phyloP scores from a whole-genome alignment of 192 early-diverging fungal species.

The Backusella liffmaniae region DNA sequence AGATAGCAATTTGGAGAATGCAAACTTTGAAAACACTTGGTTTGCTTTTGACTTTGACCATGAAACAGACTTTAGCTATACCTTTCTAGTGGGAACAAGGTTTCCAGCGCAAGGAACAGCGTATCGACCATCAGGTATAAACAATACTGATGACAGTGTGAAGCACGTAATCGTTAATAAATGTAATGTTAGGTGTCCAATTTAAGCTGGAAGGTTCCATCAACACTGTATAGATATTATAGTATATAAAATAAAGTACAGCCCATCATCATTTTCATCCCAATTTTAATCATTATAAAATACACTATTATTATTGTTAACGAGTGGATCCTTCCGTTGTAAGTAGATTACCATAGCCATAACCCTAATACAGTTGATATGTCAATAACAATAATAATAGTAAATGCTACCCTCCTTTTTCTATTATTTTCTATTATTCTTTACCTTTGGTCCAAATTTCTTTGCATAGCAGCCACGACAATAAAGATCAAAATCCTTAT shows the following conservation, averaged over 20 bases:
- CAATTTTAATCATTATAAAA: too few species aligned
- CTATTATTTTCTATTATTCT: background rate
- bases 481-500: constrained; percentile 46
- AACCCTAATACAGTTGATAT: constrained; percentile 1
- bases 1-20: constrained; percentile 12
- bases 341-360: constrained; percentile 29
- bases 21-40: background rate
- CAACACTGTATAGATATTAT: background rate
- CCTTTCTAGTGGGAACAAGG: background rate
- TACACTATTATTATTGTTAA: background rate
- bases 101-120: constrained; percentile 5
- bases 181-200: background rate
- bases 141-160: too few species aligned
- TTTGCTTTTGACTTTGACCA: constrained; percentile 11
- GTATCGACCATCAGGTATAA: background rate
- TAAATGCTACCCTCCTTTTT: background rate
- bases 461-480: constrained; percentile 55
- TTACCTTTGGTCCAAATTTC: constrained; percentile 47
- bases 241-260: too few species aligned
- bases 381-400: background rate
- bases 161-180: too few species aligned
- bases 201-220: constrained; percentile 10
- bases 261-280: too few species aligned
- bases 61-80: background rate
- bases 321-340: constrained; percentile 27